These are phyloP conservation scores for Ceratocystis diversiconidia DNA, from an alignment of 2,329 filamentous ascomycete species.

Conservation along the genomic window DNA sequence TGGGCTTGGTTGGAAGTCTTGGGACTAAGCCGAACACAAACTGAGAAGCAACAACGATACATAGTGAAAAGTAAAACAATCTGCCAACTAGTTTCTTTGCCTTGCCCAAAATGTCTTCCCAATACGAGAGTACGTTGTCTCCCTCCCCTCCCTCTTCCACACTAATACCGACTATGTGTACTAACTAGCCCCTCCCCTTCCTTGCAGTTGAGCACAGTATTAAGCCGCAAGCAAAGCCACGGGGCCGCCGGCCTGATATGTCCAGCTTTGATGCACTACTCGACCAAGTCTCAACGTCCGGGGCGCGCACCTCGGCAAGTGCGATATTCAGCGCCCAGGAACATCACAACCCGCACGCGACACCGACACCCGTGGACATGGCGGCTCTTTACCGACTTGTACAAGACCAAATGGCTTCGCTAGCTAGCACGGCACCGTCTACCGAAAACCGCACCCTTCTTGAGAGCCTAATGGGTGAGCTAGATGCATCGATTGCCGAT, in stretches of 20 bases:
- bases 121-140: slow-evolving; percentile 37
- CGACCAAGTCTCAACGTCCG: slow-evolving; percentile 32
- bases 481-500: slow-evolving; percentile 38
- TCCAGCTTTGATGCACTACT: slow-evolving; percentile 46
- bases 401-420: slow-evolving; percentile 42
- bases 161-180: neutral
- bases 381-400: slow-evolving; percentile 44
- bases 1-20: neutral
- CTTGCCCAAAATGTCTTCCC: slow-evolving; percentile 35
- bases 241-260: slow-evolving; percentile 45
- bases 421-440: slow-evolving; percentile 35
- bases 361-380: slow-evolving; percentile 45
- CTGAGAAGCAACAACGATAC: neutral
- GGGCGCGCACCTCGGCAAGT: slow-evolving; percentile 25
- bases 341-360: slow-evolving; percentile 41
- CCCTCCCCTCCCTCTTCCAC: slow-evolving; percentile 14
- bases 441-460: slow-evolving; percentile 38
- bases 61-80: neutral
- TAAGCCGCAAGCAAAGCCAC: slow-evolving; percentile 21
- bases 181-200: neutral
- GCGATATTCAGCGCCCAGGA: slow-evolving; percentile 20
- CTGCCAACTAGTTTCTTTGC: neutral
- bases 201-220: slow-evolving; percentile 42
- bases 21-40: neutral
- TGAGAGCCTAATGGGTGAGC: slow-evolving; percentile 31